A percentile compares a stretch with the other conserved stretches of the same genome.
These are phyloP conservation scores for Carpinus fangiana DNA, from an alignment of 306 rosid species.

Conservation along the genomic window DNA sequence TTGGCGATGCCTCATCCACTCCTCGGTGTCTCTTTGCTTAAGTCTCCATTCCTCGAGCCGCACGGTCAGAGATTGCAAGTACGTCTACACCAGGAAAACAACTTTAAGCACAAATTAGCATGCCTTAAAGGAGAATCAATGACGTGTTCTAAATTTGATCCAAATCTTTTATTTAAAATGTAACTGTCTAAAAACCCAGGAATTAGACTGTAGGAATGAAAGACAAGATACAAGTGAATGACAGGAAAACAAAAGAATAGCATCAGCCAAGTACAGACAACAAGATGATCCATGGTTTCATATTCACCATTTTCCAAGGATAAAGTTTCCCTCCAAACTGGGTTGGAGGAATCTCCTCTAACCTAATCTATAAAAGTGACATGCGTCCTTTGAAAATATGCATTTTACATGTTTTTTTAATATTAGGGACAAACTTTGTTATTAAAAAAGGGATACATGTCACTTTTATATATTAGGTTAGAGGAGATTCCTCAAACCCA, in stretches of 20 bases:
- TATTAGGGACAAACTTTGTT: too few species aligned
- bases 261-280: not conserved
- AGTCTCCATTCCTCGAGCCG: conserved; percentile 99
- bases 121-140: not conserved
- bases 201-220: not conserved
- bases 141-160: not conserved
- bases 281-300: not conserved
- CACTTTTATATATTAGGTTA: too few species aligned
- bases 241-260: not conserved
- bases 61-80: conserved; percentile 90
- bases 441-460: too few species aligned
- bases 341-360: too few species aligned
- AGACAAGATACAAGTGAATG: not conserved
- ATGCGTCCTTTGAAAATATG: too few species aligned
- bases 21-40: conserved; percentile 91
- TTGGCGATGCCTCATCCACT: conserved; percentile 99
- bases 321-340: too few species aligned
- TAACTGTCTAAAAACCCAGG: not conserved
- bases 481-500: too few species aligned
- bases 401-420: too few species aligned
- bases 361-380: too few species aligned
- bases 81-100: conserved; percentile 58
- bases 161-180: not conserved
- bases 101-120: conserved; percentile 13
- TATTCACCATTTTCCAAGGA: not conserved